Conservation (phyloP, 345 rosid species). For the Eucalyptus sp. region DNA sequence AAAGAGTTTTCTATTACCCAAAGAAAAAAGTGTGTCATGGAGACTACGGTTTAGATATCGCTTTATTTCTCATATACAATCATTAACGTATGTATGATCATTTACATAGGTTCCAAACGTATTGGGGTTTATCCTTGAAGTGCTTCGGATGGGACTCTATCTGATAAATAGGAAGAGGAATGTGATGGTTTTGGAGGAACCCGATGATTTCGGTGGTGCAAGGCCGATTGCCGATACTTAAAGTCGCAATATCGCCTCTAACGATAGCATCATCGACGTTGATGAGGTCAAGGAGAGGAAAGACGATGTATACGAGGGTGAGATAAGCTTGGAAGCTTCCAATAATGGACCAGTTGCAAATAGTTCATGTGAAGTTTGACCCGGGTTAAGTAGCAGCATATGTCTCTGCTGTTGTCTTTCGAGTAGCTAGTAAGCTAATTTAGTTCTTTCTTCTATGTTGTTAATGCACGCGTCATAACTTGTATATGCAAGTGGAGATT, state of each 20-base stretch:
- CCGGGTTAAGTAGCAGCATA: background rate
- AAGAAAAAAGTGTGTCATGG: background rate
- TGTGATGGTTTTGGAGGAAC: background rate
- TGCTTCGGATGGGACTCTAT: conserved; percentile 13
- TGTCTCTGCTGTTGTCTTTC: background rate
- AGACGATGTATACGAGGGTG: background rate
- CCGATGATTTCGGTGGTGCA: background rate
- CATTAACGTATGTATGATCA: background rate
- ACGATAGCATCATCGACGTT: background rate
- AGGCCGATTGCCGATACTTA: background rate
- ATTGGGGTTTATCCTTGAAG: conserved; percentile 16
- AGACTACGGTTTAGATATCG: background rate
- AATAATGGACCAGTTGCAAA: background rate
- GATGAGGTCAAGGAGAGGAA: background rate
- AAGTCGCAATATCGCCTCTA: background rate
- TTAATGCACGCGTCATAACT: background rate
- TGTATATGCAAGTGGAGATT: background rate
- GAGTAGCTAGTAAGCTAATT: background rate
- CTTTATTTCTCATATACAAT: background rate
- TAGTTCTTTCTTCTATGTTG: background rate
- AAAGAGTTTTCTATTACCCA: background rate
- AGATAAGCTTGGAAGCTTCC: background rate
- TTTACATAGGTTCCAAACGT: conserved; percentile 20
- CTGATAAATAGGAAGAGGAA: background rate
- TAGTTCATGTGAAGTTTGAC: background rate